Conservation (phyloP, 2,329 filamentous ascomycete species). For the Aspergillus flavus region DNA sequence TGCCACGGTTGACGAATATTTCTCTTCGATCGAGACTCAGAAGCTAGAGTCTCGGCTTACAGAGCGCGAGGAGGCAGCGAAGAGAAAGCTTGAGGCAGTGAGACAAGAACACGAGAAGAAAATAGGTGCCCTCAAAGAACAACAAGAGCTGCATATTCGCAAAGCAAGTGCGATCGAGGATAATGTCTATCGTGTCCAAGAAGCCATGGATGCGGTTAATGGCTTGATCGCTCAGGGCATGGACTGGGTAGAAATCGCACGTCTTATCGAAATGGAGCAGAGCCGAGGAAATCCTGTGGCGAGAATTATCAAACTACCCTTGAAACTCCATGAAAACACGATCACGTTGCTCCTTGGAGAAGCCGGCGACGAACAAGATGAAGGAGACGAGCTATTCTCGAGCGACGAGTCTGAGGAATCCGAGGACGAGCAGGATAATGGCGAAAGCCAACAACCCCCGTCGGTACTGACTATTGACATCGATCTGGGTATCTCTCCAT, state of each 20-base stretch:
- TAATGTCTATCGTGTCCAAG: slow-evolving; percentile 87
- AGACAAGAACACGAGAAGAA: slow-evolving; percentile 81
- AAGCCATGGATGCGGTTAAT: slow-evolving; percentile 90
- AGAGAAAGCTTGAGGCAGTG: slow-evolving; percentile 82
- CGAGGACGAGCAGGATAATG: slow-evolving; percentile 33
- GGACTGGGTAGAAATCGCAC: slow-evolving; percentile 94
- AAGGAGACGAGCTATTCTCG: slow-evolving; percentile 66
- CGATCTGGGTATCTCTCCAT: slow-evolving; percentile 77
- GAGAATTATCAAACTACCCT: slow-evolving; percentile 78
- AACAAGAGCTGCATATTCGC: slow-evolving; percentile 78
- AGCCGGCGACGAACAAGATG: slow-evolving; percentile 64
- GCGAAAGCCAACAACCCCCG: slow-evolving; percentile 27
- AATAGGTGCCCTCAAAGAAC: slow-evolving; percentile 78
- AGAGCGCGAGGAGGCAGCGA: slow-evolving; percentile 80
- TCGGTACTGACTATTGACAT: slow-evolving; percentile 74
- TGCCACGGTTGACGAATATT: slow-evolving; percentile 93
- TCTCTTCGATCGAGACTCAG: slow-evolving; percentile 93
- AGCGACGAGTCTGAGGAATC: slow-evolving; percentile 60
- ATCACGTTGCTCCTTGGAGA: slow-evolving; percentile 80
- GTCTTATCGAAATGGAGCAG: slow-evolving; percentile 85
- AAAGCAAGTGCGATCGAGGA: slow-evolving; percentile 91
- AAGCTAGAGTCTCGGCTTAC: slow-evolving; percentile 81
- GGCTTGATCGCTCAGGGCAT: slow-evolving; percentile 90
- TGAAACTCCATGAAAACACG: slow-evolving; percentile 88
- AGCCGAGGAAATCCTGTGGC: slow-evolving; percentile 80